A percentile compares a stretch with the other conserved stretches of the same genome.
These are phyloP conservation scores for Lophiostoma macrostomum DNA, from an alignment of 495 filamentous ascomycete species.

Conservation along the genomic window DNA sequence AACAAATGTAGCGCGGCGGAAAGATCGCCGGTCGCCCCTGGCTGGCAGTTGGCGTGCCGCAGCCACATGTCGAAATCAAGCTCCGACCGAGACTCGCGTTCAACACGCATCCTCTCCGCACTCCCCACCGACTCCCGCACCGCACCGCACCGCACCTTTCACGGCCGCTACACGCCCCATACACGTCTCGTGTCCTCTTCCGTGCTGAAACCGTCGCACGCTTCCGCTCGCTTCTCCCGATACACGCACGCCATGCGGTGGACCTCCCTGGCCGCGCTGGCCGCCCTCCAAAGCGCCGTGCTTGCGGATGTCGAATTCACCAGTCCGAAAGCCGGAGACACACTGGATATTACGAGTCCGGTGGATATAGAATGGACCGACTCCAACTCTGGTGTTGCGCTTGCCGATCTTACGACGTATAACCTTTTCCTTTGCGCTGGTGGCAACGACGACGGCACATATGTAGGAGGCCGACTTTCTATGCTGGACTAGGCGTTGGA, in stretches of 20 bases:
- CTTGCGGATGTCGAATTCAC: constrained; percentile 58
- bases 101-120: neutral
- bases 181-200: neutral
- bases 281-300: constrained; percentile 44
- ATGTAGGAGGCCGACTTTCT: constrained; percentile 40
- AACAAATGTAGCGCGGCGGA: no score
- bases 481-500: neutral
- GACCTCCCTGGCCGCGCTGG: constrained; percentile 43
- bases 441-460: constrained; percentile 51
- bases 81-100: constrained; percentile 3
- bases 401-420: constrained; percentile 55
- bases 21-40: constrained; percentile 13
- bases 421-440: constrained; percentile 63
- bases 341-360: constrained; percentile 47
- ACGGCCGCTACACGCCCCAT: no score
- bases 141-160: no score
- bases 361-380: constrained; percentile 60
- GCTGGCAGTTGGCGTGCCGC: neutral
- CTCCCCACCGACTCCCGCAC: no score
- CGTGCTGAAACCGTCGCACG: constrained; percentile 5
- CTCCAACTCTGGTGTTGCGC: constrained; percentile 47
- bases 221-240: neutral
- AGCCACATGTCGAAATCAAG: constrained; percentile 23
- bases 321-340: constrained; percentile 49
- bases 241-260: constrained; percentile 1